Evolutionary conservation across 768 basidiomycete species (phyloP), one percentile per base, ranked within the genome.

Genomic region (Boletus pseudo-olivaceus): DNA sequence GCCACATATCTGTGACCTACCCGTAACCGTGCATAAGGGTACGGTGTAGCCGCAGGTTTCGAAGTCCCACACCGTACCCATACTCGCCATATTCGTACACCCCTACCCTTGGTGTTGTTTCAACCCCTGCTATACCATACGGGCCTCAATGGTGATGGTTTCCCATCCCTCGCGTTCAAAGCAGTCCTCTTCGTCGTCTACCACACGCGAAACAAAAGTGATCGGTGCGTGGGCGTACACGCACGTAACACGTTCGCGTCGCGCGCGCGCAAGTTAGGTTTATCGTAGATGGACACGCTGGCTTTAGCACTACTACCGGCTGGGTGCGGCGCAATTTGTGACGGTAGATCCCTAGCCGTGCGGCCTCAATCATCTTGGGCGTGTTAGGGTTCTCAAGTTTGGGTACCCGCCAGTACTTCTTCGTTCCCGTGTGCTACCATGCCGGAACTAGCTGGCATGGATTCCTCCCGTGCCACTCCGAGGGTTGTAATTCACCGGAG

Each of bases 141-240:
- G 23, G 23, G 23, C 23, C 23, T 2, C 23, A 23, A 91, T 82
- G 7, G 78, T 76, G 55, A 92, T 78, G 2, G 85, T 88, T 63
- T 89, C 88, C 84, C 84, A 92, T 10, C 88, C 88, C 20, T 91
- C 87, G 12, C 81, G 78, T 23, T 85, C 84, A 42, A 79, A 78
- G 1, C 67, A 59, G 9, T 75, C 75, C 10, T 82, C 82, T 7
- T 82, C 77, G 7, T 80, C 82, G 19, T 87, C 84, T 57, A 78
- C 80, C 50, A 23, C 19, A 30, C 26, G 44, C n/a, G n/a, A n/a
- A n/a, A 8, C 6, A 54, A 15, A 1, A 15, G 23, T 10, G 26
- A 17, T 3, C 15, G 23, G 41, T 3, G 11, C 48, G 30, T 40
- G 27, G 34, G 20, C 4, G 23, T 3, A 38, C 37, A 17, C 4